phyloP scores from a whole-genome alignment of 192 early-diverging fungal species.

The Haplosporangium gracile region DNA sequence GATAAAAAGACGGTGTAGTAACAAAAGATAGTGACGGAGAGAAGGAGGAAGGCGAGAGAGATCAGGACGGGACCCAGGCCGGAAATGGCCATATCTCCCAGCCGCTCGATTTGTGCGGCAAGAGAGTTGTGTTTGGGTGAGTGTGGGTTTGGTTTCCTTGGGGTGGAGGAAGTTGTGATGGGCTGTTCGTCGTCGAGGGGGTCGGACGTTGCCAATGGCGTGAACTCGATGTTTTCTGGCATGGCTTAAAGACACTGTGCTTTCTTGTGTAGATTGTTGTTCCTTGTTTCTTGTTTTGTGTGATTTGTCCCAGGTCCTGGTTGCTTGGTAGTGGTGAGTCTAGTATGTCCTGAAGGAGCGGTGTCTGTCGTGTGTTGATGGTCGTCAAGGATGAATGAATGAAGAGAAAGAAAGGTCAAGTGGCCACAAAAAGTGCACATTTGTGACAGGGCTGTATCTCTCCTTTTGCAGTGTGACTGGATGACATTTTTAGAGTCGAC shows the following conservation, averaged over 20 bases:
- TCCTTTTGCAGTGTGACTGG: not conserved
- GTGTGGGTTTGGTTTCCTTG: not conserved
- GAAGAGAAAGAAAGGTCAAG: not conserved
- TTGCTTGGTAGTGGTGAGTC: too few relatives aligned
- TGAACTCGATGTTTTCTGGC: constrained; percentile 44
- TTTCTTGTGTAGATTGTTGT: not conserved
- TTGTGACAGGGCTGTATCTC: constrained; percentile 10
- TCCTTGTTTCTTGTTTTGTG: not conserved
- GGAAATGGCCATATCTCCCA: constrained; percentile 55
- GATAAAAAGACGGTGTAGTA: constrained; percentile 66
- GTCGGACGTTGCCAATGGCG: constrained; percentile 44
- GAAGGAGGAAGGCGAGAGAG: constrained; percentile 58
- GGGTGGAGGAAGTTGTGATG: constrained; percentile 24
- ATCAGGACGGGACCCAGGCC: constrained; percentile 67
- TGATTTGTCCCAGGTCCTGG: too few relatives aligned
- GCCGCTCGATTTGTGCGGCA: constrained; percentile 16
- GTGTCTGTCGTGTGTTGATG: not conserved
- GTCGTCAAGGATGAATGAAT: not conserved
- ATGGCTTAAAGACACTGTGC: constrained; percentile 1
- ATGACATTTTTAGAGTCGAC: not conserved
- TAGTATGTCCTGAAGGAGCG: not conserved
- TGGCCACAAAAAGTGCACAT: not conserved
- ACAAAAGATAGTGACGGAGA: constrained; percentile 57
- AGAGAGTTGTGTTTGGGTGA: constrained; percentile 1
- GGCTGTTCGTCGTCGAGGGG: constrained; percentile 27